Base-by-base conservation (phyloP, 352 stramenopile species). In the Phytophthora cryptogea region DNA sequence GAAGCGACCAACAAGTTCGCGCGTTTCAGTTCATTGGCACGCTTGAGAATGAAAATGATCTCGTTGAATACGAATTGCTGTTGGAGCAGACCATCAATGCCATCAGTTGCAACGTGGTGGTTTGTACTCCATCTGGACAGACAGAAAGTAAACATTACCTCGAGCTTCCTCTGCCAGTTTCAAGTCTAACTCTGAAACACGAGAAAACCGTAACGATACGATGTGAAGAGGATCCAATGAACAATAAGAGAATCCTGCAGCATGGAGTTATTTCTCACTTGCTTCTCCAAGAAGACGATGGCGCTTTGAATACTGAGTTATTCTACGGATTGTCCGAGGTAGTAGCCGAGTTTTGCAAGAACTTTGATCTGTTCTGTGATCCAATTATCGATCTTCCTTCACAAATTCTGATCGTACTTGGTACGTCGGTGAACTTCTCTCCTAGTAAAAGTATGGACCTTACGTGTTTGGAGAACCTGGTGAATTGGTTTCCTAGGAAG, bases 271-370 rank as follows among this genome's bases (percentile, higher is more conserved):
- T 68, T 7, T 8, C 60, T 10, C 47, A 27, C 31, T 41, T 68
- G 13, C 14, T 68, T 3, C 32, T 46, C 16, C 54, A 64, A 37
- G 60, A 54, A 17, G 28, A 5, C 2, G 32, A 41, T n/a, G 20
- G 20, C 20, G 6, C 7, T 3, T 7, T 68, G n/a, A 49, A 30
- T 8, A 10, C 23, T 9, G 23, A 55, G 28, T 33, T 68, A 5
- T 63, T 63, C 23, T 13, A 45, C 27, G 54, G 16, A 11, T 46
- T 64, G 31, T 45, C 40, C 5, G 27, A 20, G 4, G 54, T 68
- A 31, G 47, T 64, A 20, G 46, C n/a, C 9, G 54, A 68, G 31
- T 64, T 68, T 47, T 68, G 53, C 42, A 68, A 64, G 36, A 50
- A 59, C 27, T 63, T 50, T 30, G 35, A 5, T 6, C 42, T 68